Evolutionary conservation across 1,139 yeast genomes (phyloP).

Genomic region (Wickerhamomyces sp.): DNA sequence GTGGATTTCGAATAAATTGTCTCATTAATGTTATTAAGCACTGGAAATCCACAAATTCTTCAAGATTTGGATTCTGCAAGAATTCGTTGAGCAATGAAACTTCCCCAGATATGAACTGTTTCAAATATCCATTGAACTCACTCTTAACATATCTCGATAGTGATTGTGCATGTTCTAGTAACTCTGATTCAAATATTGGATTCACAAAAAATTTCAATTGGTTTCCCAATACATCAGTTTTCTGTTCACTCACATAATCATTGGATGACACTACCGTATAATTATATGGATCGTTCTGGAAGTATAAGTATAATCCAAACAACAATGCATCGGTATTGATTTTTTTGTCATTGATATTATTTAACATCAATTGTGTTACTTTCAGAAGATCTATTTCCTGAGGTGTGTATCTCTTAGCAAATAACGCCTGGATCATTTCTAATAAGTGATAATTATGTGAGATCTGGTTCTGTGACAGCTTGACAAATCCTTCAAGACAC

Average conservation of each 20-base stretch:
- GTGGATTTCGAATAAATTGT: conserved; percentile 4
- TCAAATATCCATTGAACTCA: conserved; percentile 1
- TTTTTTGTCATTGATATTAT: conserved; percentile 2
- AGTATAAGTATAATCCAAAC: conserved; percentile 15
- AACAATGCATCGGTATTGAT: conserved; percentile 9
- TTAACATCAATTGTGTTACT: conserved; percentile 4
- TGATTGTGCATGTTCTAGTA: conserved; percentile 2
- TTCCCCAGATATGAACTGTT: background rate
- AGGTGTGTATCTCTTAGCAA: conserved; percentile 7
- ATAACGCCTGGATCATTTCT: conserved; percentile 16
- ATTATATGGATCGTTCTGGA: conserved; percentile 8
- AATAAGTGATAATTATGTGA: conserved; percentile 10
- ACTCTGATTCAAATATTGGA: conserved; percentile 6
- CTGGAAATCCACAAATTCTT: conserved; percentile 2
- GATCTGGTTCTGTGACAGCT: conserved; percentile 3
- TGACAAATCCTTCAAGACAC: conserved; percentile 1
- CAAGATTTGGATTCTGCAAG: background rate
- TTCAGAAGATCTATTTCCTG: conserved; percentile 10
- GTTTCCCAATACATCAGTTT: conserved; percentile 5
- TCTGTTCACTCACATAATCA: background rate
- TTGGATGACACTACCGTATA: conserved; percentile 3
- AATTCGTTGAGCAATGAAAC: background rate
- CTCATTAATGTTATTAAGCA: conserved; percentile 1
- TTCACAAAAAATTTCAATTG: conserved; percentile 6
- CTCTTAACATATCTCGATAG: background rate